Conservation (phyloP, 495 filamentous ascomycete genomes). For the Bathelium albidoporum region DNA sequence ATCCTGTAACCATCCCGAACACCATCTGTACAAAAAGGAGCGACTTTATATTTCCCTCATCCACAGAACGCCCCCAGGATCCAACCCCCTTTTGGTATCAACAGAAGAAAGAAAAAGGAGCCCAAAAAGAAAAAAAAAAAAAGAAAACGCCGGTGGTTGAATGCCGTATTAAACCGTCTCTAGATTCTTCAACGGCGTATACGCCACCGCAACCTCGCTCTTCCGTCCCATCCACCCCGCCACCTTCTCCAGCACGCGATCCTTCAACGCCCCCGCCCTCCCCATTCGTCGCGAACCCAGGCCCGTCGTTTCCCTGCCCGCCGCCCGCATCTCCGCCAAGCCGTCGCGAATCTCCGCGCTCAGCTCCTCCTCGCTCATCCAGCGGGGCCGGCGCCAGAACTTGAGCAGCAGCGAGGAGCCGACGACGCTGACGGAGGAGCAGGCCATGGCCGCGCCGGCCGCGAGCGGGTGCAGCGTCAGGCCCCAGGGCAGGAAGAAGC, state of each 20-base stretch:
- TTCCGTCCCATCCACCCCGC: conserved; percentile 10
- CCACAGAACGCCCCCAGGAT: no score
- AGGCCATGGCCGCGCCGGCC: conserved; percentile 90
- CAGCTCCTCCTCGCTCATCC: conserved; percentile 71
- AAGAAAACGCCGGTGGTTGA: no score
- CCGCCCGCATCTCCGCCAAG: conserved; percentile 8
- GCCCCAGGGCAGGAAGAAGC: conserved; percentile 79
- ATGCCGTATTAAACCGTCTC: conserved; percentile 22
- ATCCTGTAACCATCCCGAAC: background rate
- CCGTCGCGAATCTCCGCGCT: conserved; percentile 36
- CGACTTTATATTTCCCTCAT: no score
- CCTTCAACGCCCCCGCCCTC: conserved; percentile 26
- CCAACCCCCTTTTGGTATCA: no score
- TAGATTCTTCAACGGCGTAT: conserved; percentile 17
- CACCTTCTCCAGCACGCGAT: conserved; percentile 20
- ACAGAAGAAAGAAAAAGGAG: no score
- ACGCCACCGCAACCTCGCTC: conserved; percentile 27
- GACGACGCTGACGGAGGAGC: conserved; percentile 82
- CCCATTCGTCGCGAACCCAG: background rate
- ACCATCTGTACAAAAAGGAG: background rate
- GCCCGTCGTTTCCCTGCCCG: conserved; percentile 7
- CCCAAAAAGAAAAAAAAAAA: no score
- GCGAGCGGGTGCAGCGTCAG: conserved; percentile 87
- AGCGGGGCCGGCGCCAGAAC: conserved; percentile 74
- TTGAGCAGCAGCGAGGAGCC: conserved; percentile 72